phyloP scores from a whole-genome alignment of 1,139 yeast species.

The Nematodospora anomalae region DNA sequence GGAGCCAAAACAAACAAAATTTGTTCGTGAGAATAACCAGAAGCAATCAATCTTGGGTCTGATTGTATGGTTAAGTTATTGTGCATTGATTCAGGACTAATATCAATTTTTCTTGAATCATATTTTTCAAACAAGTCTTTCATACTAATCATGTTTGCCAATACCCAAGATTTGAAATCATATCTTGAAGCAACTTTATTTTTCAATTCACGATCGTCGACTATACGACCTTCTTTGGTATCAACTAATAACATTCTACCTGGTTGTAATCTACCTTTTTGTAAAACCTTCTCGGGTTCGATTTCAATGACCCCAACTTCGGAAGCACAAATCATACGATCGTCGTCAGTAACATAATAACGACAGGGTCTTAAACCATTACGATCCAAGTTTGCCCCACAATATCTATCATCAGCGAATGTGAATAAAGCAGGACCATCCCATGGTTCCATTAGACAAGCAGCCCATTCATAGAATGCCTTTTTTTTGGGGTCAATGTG shows the following conservation, averaged over 20 bases:
- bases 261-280: conserved; percentile 93
- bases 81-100: conserved; percentile 25
- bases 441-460: conserved; percentile 99
- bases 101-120: conserved; percentile 44
- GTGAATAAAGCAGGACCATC: conserved; percentile 98
- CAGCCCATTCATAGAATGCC: conserved; percentile 99
- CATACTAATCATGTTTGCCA: conserved; percentile 81
- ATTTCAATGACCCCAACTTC: conserved; percentile 97
- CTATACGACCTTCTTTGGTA: conserved; percentile 88
- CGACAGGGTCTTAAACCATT: conserved; percentile 98
- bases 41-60: conserved; percentile 82
- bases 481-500: conserved; percentile 86
- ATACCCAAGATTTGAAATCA: conserved; percentile 92
- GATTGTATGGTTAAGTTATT: conserved; percentile 54
- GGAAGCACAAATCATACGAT: conserved; percentile 95
- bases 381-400: conserved; percentile 97
- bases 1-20: conserved; percentile 81
- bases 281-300: conserved; percentile 77
- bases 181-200: conserved; percentile 75
- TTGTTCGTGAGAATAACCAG: conserved; percentile 93
- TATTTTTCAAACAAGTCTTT: conserved; percentile 69
- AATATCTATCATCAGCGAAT: conserved; percentile 95
- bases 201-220: conserved; percentile 89
- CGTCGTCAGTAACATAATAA: conserved; percentile 91
- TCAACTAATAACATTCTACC: conserved; percentile 96